phyloP scores from a whole-genome alignment of 164 flowering plant genomes.

The Vitis rupestris region DNA sequence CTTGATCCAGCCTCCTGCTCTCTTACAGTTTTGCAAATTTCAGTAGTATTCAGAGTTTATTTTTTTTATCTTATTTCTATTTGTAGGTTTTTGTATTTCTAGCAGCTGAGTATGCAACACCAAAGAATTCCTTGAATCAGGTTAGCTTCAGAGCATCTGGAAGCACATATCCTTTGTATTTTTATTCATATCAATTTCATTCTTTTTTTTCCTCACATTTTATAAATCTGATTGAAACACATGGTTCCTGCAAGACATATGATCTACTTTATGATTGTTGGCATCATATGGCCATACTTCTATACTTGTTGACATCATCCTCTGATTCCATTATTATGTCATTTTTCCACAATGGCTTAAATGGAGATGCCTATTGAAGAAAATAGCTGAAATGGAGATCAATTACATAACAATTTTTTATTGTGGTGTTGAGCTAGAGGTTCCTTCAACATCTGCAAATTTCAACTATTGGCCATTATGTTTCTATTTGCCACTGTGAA shows the following conservation, averaged over 20 bases:
- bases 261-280: too few relatives aligned
- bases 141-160: constrained; percentile 21
- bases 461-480: too few relatives aligned
- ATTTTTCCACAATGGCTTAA: too few relatives aligned
- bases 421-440: too few relatives aligned
- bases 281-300: background rate
- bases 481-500: too few relatives aligned
- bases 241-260: too few relatives aligned
- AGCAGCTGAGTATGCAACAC: constrained; percentile 90
- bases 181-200: too few relatives aligned
- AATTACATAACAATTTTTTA: too few relatives aligned
- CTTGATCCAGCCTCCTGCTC: background rate
- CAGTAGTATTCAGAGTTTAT: background rate
- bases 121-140: constrained; percentile 78
- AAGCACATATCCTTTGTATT: background rate
- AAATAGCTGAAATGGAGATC: too few relatives aligned
- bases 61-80: background rate
- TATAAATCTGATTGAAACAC: background rate
- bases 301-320: background rate
- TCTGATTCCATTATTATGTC: background rate
- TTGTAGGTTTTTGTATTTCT: constrained; percentile 81
- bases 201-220: too few relatives aligned
- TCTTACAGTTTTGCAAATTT: background rate
- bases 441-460: too few relatives aligned
- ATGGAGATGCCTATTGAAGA: too few relatives aligned